Conservation (phyloP, 345 rosid species). For the Citrus cavaleriei region DNA sequence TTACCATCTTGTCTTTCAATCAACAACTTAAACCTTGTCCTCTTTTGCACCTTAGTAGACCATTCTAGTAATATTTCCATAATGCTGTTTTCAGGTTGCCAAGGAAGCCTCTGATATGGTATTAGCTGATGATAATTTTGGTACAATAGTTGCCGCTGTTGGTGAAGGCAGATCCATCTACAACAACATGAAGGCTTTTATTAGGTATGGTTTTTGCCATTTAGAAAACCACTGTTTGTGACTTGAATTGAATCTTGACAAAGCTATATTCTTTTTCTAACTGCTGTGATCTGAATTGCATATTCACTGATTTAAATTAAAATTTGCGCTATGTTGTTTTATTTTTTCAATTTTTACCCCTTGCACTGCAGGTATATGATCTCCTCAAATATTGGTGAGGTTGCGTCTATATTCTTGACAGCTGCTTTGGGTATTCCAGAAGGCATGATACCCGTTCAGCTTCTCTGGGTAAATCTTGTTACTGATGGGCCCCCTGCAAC, state of each 20-base stretch:
- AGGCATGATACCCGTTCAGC: constrained; percentile 99
- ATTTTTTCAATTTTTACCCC: not conserved
- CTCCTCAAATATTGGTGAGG: constrained; percentile 98
- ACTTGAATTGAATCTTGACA: not conserved
- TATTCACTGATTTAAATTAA: not conserved
- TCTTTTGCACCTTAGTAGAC: not conserved
- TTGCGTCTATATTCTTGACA: constrained; percentile 88
- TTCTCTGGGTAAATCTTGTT: constrained; percentile 98
- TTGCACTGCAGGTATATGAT: constrained; percentile 81
- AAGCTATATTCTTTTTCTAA: not conserved
- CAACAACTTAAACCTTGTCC: not conserved
- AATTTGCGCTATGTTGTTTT: not conserved
- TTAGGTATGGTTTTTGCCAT: constrained; percentile 48
- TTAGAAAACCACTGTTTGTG: not conserved
- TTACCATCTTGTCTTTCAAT: not conserved
- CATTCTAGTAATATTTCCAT: not conserved
- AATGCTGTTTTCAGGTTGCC: constrained; percentile 59
- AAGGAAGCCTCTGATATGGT: constrained; percentile 99
- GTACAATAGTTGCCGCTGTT: constrained; percentile 94
- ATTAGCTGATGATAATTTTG: constrained; percentile 94
- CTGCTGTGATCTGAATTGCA: not conserved
- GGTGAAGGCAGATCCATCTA: constrained; percentile 98
- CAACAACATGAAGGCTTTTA: constrained; percentile 96
- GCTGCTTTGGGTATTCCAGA: constrained; percentile 99
- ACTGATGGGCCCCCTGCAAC: constrained; percentile 99